Evolutionary conservation across 2,329 filamentous ascomycete species (phyloP), one percentile per base, ranked within the genome.

Genomic region (Exophiala bonariae): DNA sequence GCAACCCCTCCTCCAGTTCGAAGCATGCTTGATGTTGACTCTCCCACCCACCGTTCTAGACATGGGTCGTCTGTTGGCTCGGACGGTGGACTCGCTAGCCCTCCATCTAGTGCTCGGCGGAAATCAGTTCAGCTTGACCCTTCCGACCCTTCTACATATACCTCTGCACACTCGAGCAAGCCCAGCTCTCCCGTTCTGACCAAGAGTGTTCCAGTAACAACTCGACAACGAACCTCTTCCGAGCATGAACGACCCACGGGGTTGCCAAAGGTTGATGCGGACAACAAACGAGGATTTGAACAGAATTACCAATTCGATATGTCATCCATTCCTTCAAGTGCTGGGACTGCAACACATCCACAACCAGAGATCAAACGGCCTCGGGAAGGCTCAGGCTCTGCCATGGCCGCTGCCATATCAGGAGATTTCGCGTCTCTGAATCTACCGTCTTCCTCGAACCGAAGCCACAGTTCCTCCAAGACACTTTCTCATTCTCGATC

Each of bases 21-120:
- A 57, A 87, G 82, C 66, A 82, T 87, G 78, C 72, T 85, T 14
- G 80, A 83, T 61, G 73, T 82, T 59, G 73, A 76, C 61, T 73
- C 78, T 40, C 41, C 55, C 34, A 50, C 55, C 18, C 23, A 11
- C 11, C 6, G 6, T 26, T 57, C 55, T 42, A 64, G 63, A 51
- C 65, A 63, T 61, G 63, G 61, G 50, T 72, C 68, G 41, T 67
- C 68, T 52, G 67, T 66, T 45, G 66, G 69, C 31, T 63, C 63
- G 49, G 64, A 64, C 31, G 59, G 63, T 28, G 66, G 65, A 47
- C 62, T 66, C 44, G 63, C 63, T 45, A 56, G 62, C 41, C 59
- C 64, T 38, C 58, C 61, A 18, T 6, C 23, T 26, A 53, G 62
- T 19, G 40, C 57, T 3, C 49, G 51, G 34, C 35, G 49, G 18